Conservation (phyloP, 306 rosid species). For the Chamaecrista fasciculata region DNA sequence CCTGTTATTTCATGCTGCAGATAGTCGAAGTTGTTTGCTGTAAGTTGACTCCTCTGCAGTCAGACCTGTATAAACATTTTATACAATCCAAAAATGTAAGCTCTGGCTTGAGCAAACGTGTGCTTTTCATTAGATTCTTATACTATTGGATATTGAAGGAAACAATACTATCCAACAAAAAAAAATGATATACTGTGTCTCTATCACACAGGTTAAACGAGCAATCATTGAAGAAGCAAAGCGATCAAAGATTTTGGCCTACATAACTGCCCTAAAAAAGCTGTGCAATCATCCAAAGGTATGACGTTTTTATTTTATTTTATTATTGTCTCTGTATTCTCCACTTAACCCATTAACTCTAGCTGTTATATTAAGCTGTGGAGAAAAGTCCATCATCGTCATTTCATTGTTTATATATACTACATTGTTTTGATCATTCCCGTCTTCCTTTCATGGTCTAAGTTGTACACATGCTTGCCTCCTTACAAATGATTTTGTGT, state of each 20-base stretch:
- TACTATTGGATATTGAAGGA: constrained; percentile 17
- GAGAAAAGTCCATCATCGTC: no score
- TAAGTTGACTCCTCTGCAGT: constrained; percentile 91
- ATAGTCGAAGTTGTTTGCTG: constrained; percentile 96
- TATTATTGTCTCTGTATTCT: not conserved
- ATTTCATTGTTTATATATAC: not conserved
- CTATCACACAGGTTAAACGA: constrained; percentile 70
- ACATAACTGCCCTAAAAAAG: constrained; percentile 89
- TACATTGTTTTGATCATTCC: not conserved
- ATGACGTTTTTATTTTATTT: constrained; percentile 18
- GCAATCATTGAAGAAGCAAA: constrained; percentile 72
- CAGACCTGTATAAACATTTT: constrained; percentile 84
- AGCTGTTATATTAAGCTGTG: no score
- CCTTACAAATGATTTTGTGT: constrained; percentile 31
- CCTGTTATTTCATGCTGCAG: constrained; percentile 47
- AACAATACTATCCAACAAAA: constrained; percentile 27
- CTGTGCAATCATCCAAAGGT: constrained; percentile 99
- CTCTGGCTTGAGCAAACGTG: constrained; percentile 28
- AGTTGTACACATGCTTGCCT: constrained; percentile 15
- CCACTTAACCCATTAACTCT: no score
- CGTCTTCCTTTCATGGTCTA: constrained; percentile 27
- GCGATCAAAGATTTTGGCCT: constrained; percentile 92
- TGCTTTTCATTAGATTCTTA: constrained; percentile 19
- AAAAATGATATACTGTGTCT: constrained; percentile 24
- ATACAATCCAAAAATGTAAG: constrained; percentile 86